phyloP scores from a whole-genome alignment of 2,329 filamentous ascomycete species.

The Fusarium austroafricanum region DNA sequence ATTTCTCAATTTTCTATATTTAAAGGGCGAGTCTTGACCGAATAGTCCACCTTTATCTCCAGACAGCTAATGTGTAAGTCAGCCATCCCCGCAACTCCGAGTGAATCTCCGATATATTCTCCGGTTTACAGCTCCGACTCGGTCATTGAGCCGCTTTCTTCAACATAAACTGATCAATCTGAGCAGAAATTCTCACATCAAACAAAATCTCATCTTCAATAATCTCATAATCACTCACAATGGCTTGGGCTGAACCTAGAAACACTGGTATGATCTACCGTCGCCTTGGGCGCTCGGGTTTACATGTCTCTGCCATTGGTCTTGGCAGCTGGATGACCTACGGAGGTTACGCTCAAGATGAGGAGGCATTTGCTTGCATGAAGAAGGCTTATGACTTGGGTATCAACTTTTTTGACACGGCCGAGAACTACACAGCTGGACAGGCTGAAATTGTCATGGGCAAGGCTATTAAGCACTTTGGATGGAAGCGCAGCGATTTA shows the following conservation, averaged over 20 bases:
- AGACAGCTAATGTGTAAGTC: background rate
- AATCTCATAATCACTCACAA: conserved; percentile 35
- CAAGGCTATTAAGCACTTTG: conserved; percentile 68
- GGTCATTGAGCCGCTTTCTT: background rate
- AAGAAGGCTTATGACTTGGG: conserved; percentile 70
- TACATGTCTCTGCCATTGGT: conserved; percentile 75
- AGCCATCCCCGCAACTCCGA: conserved; percentile 36
- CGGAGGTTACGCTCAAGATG: conserved; percentile 72
- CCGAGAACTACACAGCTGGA: conserved; percentile 70
- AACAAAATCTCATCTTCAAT: conserved; percentile 7
- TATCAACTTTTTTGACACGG: conserved; percentile 73
- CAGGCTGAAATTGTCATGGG: conserved; percentile 74
- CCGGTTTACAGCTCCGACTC: conserved; percentile 1
- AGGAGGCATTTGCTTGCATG: conserved; percentile 70
- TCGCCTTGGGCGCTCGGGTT: conserved; percentile 63
- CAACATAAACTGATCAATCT: conserved; percentile 3
- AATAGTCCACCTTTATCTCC: background rate
- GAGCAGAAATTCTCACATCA: background rate
- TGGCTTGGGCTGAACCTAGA: conserved; percentile 58
- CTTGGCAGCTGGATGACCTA: conserved; percentile 76
- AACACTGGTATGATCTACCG: conserved; percentile 59
- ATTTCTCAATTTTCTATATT: background rate
- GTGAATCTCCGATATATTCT: conserved; percentile 44
- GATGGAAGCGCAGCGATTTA: conserved; percentile 71
- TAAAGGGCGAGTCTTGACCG: background rate